phyloP scores from a whole-genome alignment of 345 rosid genomes.

The Iberis pinnata region DNA sequence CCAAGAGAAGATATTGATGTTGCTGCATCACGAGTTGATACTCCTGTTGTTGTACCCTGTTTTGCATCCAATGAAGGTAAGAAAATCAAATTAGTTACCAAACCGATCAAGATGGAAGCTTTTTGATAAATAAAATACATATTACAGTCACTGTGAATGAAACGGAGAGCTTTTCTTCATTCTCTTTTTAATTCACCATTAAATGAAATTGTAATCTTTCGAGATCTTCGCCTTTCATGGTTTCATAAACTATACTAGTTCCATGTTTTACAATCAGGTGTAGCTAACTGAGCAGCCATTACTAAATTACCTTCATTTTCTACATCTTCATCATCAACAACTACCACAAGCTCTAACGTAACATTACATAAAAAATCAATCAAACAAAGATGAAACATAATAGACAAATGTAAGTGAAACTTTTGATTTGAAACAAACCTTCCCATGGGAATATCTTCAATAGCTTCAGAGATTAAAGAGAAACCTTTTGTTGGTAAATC shows the following conservation, averaged over 20 bases:
- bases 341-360: slow-evolving; percentile 66
- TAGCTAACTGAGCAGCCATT: slow-evolving; percentile 77
- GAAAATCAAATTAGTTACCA: not conserved
- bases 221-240: slow-evolving; percentile 73
- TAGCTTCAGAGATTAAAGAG: slow-evolving; percentile 73
- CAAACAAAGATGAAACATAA: not conserved
- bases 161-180: slow-evolving; percentile 76
- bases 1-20: slow-evolving; percentile 69
- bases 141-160: slow-evolving; percentile 95
- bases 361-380: slow-evolving; percentile 8
- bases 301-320: slow-evolving; percentile 93
- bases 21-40: slow-evolving; percentile 83
- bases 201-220: slow-evolving; percentile 77
- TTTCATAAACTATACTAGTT: slow-evolving; percentile 85
- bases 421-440: slow-evolving; percentile 39
- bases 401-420: not conserved
- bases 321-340: slow-evolving; percentile 90
- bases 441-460: slow-evolving; percentile 85
- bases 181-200: slow-evolving; percentile 73
- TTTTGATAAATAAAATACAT: slow-evolving; percentile 24
- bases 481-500: slow-evolving; percentile 69
- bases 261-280: slow-evolving; percentile 91
- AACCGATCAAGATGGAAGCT: not conserved
- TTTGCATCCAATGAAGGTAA: slow-evolving; percentile 64
- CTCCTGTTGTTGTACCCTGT: slow-evolving; percentile 86